Conservation (phyloP, 1,284 basidiomycete genomes). For the Leccinum subfulvum region DNA sequence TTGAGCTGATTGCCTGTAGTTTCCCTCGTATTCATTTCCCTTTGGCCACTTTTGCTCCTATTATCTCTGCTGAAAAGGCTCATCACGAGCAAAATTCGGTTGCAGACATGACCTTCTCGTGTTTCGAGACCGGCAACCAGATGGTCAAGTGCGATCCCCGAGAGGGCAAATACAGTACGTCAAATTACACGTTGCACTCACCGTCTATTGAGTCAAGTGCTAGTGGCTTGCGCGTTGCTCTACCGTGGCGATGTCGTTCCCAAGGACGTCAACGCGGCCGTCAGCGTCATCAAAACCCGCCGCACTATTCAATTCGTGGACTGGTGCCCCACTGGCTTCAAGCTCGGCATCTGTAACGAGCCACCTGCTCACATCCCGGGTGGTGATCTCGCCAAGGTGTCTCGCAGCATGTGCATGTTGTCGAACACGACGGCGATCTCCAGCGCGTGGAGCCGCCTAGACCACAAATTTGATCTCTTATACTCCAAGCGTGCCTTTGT, state of each 20-base stretch:
- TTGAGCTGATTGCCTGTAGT: slow-evolving; percentile 34
- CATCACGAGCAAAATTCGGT: slow-evolving; percentile 93
- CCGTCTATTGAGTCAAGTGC: slow-evolving; percentile 12
- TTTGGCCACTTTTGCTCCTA: slow-evolving; percentile 87
- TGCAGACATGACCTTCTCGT: slow-evolving; percentile 91
- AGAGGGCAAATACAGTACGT: slow-evolving; percentile 82
- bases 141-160: slow-evolving; percentile 85
- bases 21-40: slow-evolving; percentile 90
- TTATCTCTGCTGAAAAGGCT: slow-evolving; percentile 77
- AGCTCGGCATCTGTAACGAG: slow-evolving; percentile 91
- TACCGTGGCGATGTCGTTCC: slow-evolving; percentile 89
- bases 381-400: slow-evolving; percentile 85
- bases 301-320: slow-evolving; percentile 82
- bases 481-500: slow-evolving; percentile 92
- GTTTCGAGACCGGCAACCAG: slow-evolving; percentile 91
- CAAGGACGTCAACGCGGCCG: slow-evolving; percentile 87
- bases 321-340: slow-evolving; percentile 91
- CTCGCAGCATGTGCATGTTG: slow-evolving; percentile 87
- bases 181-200: not conserved
- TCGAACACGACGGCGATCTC: slow-evolving; percentile 88
- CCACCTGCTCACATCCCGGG: slow-evolving; percentile 82
- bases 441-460: slow-evolving; percentile 83
- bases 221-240: slow-evolving; percentile 73
- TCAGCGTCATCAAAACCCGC: slow-evolving; percentile 85
- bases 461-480: slow-evolving; percentile 95